A percentile compares a stretch with the other conserved stretches of the same genome.
phyloP scores from a whole-genome alignment of 2,329 filamentous ascomycete genomes.

The Elsinoe perseae region DNA sequence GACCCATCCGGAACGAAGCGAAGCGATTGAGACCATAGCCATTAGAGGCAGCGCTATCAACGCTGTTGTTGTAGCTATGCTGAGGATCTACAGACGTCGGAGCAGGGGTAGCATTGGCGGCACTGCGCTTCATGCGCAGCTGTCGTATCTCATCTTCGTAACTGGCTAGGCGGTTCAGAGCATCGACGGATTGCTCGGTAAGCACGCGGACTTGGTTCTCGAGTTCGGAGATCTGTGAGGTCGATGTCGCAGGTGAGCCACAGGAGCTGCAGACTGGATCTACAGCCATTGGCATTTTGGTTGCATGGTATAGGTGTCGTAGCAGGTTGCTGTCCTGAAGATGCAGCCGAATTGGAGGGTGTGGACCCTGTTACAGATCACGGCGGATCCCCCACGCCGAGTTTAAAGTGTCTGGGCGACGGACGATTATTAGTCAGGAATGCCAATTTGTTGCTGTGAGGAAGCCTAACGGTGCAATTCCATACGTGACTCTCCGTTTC shows the following conservation, averaged over 20 bases:
- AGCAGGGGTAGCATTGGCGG: slow-evolving; percentile 24
- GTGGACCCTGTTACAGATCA: slow-evolving; percentile 12
- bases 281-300: background rate
- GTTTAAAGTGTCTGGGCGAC: background rate
- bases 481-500: no score
- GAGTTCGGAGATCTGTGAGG: slow-evolving; percentile 21
- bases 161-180: slow-evolving; percentile 51
- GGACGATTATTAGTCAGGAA: slow-evolving; percentile 4
- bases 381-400: background rate
- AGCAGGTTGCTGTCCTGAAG: background rate
- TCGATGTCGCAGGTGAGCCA: background rate
- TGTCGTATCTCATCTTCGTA: slow-evolving; percentile 69
- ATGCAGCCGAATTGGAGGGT: background rate
- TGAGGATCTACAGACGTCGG: slow-evolving; percentile 21
- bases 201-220: slow-evolving; percentile 23
- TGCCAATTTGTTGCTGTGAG: slow-evolving; percentile 11
- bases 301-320: background rate
- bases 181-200: slow-evolving; percentile 36
- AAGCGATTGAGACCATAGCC: slow-evolving; percentile 26
- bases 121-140: slow-evolving; percentile 41
- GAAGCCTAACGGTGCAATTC: background rate
- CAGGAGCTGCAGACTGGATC: slow-evolving; percentile 13
- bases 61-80: slow-evolving; percentile 17
- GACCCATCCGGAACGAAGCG: slow-evolving; percentile 20
- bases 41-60: slow-evolving; percentile 17